These are phyloP conservation scores for Daucus carota DNA, from an alignment of 129 eudicot species.

Conservation along the genomic window DH1_v3.0 NC_030386.2:40687501-40688000, in stretches of 20 bases:
- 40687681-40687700: too few species aligned
- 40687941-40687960: neutral
- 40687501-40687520: neutral
- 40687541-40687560: neutral
- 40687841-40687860: neutral
- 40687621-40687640: neutral
- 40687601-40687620: neutral
- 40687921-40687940: too few species aligned
- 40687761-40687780: neutral
- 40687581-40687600: too few species aligned
- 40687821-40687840: neutral
- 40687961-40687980: neutral
- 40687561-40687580: neutral
- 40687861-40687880: neutral
- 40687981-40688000: neutral
- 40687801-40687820: too few species aligned
- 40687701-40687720: too few species aligned
- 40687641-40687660: too few species aligned
- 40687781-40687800: neutral
- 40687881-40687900: too few species aligned
- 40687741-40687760: neutral
- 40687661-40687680: too few species aligned
- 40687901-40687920: too few species aligned
- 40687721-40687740: neutral
- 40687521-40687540: neutral